Conservation (phyloP, 176 grass and related monocot genomes). For the Lolium rigidum region DNA sequence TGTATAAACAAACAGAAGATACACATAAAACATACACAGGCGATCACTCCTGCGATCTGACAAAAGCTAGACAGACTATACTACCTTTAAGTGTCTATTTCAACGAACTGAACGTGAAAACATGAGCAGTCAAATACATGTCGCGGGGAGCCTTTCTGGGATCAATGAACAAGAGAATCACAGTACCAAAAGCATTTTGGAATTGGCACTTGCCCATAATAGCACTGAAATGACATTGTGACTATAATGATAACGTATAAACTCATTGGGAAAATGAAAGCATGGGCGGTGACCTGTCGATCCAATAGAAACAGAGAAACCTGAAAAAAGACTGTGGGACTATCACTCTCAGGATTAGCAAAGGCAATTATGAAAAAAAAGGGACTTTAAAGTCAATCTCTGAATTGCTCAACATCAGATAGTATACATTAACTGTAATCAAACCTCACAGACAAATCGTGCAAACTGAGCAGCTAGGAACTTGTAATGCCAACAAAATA, state of each 20-base stretch:
- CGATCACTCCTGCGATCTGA: neutral
- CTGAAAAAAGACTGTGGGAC: too few species aligned
- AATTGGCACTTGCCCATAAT: neutral
- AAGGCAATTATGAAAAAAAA: too few species aligned
- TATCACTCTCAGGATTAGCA: too few species aligned
- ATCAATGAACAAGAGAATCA: neutral
- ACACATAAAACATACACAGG: too few species aligned
- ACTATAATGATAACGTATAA: constrained; percentile 1
- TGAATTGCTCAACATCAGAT: too few species aligned
- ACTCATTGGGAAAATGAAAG: constrained; percentile 23
- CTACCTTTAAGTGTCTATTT: neutral
- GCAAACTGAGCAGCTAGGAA: too few species aligned
- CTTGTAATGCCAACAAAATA: too few species aligned
- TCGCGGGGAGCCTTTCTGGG: neutral
- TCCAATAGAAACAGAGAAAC: constrained; percentile 33
- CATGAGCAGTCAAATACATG: neutral
- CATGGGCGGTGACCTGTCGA: constrained; percentile 24
- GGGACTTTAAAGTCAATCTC: too few species aligned
- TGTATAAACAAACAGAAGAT: constrained; percentile 1
- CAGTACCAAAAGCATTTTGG: neutral
- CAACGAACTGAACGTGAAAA: constrained; percentile 1
- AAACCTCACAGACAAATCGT: too few species aligned
- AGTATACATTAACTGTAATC: too few species aligned
- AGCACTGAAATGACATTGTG: too few species aligned
- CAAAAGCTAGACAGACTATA: constrained; percentile 1